Evolutionary conservation across 257 asterid species (phyloP), one percentile per base, ranked within the genome.

Genomic region (Eustoma russellianum): DNA sequence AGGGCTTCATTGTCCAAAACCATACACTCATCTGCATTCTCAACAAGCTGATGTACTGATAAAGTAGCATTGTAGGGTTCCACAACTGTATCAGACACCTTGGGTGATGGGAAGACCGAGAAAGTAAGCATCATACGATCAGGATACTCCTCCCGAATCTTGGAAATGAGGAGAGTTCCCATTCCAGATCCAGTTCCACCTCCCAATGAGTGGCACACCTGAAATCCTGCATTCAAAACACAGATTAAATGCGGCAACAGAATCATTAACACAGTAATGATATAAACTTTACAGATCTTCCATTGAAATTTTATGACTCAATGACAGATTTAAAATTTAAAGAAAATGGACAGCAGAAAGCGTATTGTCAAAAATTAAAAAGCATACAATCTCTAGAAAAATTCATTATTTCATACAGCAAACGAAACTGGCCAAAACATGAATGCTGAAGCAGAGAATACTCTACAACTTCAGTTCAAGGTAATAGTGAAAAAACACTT

Each of bases 151-250:
- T 81, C 94, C 62, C 94, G 66, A 55, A 84, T 84, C 68, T 84
- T 84, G 15, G 94, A 84, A 52, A 84, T 84, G 5, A 81, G 77
- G 65, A 84, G 90, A 41, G 94, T 81, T 68, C 90, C 90, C 94
- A 84, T 84, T 45, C 94, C 91, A 16, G 94, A 81, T 52, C 94
- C 94, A n/a, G 94, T 84, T 45, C 94, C 90, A 72, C 94, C 94
- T 51, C 90, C 94, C 79, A 81, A 64, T 2, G 90, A 84, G 63
- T 81, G 94, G 71, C 90, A 84, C 9, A 84, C 94, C 72, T 81
- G 87, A 53, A 84, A 81, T 46, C 91, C 90, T 84, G 81, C 48
- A 41, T 41, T 41, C 28, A 30, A 49, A 2, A 38, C 7, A 7
- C 12, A 38, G 12, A 38, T 38, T 38, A 38, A 38, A 38, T 11